Conservation (phyloP, 768 basidiomycete species). For the Tricholomella constricta region DNA sequence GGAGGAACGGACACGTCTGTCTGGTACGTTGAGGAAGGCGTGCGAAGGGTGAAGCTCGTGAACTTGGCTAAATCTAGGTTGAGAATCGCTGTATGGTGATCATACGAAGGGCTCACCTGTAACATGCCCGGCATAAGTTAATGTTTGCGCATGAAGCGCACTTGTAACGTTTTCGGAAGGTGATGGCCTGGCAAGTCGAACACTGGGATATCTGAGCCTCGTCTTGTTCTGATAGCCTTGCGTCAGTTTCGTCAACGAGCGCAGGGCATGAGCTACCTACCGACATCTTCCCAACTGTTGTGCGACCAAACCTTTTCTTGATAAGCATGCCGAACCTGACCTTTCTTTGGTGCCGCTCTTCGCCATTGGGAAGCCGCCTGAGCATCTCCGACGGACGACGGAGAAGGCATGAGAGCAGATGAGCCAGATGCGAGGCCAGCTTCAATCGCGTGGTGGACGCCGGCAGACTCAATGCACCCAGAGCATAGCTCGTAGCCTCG, state of each 20-base stretch:
- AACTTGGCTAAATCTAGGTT: slow-evolving; percentile 59
- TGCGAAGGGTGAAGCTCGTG: slow-evolving; percentile 92
- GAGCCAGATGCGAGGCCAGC: slow-evolving; percentile 51
- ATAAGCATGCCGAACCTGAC: slow-evolving; percentile 81
- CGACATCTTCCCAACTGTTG: slow-evolving; percentile 85
- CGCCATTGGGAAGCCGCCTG: slow-evolving; percentile 58
- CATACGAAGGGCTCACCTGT: slow-evolving; percentile 51
- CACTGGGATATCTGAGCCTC: slow-evolving; percentile 67
- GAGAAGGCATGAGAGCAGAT: slow-evolving; percentile 42
- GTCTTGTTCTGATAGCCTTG: slow-evolving; percentile 55
- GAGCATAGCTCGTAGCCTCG: slow-evolving; percentile 85
- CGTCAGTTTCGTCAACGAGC: not conserved
- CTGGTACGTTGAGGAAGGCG: slow-evolving; percentile 81
- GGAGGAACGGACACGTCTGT: slow-evolving; percentile 44
- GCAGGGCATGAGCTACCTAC: slow-evolving; percentile 45
- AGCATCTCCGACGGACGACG: slow-evolving; percentile 58
- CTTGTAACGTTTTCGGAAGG: slow-evolving; percentile 73
- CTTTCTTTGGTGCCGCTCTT: slow-evolving; percentile 73
- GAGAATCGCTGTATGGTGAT: not conserved
- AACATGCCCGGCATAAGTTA: slow-evolving; percentile 81
- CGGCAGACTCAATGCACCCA: slow-evolving; percentile 74
- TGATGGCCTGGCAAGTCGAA: slow-evolving; percentile 74
- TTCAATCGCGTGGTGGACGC: slow-evolving; percentile 76
- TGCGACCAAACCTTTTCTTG: slow-evolving; percentile 85
- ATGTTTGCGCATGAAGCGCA: slow-evolving; percentile 82